Base-by-base conservation (phyloP, 2,329 filamentous ascomycete genomes). In the Penicillium sp. region DNA sequence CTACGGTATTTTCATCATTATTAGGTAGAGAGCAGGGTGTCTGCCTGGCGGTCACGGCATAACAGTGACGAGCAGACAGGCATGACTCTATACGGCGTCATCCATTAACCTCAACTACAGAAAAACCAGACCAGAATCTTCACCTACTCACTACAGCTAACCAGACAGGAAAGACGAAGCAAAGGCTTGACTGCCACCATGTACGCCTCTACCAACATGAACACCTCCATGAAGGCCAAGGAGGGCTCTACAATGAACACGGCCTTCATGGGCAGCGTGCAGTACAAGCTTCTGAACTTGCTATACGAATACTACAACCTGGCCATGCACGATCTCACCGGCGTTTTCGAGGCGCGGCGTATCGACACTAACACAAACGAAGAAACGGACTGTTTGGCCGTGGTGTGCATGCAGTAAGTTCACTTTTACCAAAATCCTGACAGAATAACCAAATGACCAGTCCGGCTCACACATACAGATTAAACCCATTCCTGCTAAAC, bases 341-440 rank as follows among this genome's bases (percentile, higher is more conserved):
- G 28, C 7, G n/a, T 47, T 5, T 56, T 51, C 30, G 26, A 42
- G 28, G 38, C 26, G 2, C 11, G 5, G n/a, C 47, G 40, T 3
- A 7, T 24, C n/a, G 40, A 51, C 3, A n/a, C n/a, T 11, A 16
- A 56, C 38, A 51, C 47, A 8, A 56, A 56, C 5, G 54, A 56
- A 16, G 18, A 11, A 3, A 50, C 42, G 6, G 9, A 51, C 9
- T 56, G 54, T 28, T 33, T 50, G 21, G 12, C 49, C 5, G 35
- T 50, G 54, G 30, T 56, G 16, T 50, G 54, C 14, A 42, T 42
- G 30, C 54, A 56, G 54, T 56, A 30, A 14, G 30, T 11, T 2
- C 1, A 18, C 2, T 40, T 23, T 21, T 8, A 8, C 35, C 18
- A 14, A 9, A 28, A 6, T 9, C 6, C 4, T 16, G 8, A 28